A percentile compares a stretch with the other conserved stretches of the same genome.
These are phyloP conservation scores for Solanum hybrid DNA, from an alignment of 305 asterid genomes.

Conservation along the genomic window DNA sequence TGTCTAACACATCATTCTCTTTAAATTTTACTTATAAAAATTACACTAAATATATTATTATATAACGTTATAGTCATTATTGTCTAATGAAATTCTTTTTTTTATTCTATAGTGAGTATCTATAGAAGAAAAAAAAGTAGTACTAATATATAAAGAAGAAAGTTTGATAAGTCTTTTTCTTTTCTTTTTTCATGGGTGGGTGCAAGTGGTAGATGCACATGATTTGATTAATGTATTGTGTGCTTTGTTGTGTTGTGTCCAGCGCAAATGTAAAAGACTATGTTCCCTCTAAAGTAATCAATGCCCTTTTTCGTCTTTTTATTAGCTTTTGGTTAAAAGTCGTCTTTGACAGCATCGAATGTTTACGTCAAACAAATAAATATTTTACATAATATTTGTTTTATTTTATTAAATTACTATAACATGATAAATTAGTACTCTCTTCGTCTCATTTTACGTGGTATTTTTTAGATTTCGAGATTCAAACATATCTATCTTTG, in stretches of 20 bases:
- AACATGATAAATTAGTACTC: not conserved
- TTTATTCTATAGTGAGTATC: not conserved
- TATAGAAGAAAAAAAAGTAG: not conserved
- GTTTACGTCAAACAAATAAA: too few relatives aligned
- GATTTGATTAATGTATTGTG: not conserved
- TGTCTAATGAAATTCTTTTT: not conserved
- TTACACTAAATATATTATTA: not conserved
- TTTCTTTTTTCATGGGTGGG: not conserved
- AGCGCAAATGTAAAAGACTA: not conserved
- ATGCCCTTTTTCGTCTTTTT: not conserved
- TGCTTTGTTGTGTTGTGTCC: constrained; percentile 2
- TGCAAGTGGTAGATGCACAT: not conserved
- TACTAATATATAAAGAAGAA: not conserved
- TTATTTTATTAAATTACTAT: too few relatives aligned
- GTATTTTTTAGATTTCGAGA: too few relatives aligned
- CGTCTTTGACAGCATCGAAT: too few relatives aligned
- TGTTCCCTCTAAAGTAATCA: not conserved
- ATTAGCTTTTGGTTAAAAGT: not conserved
- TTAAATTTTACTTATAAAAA: not conserved
- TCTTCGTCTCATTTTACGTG: not conserved
- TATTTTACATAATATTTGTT: too few relatives aligned
- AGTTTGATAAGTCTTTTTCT: not conserved
- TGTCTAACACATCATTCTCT: not conserved
- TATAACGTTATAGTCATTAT: not conserved
- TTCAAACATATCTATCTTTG: too few relatives aligned